Base-by-base conservation (phyloP, 768 basidiomycete species). In the Pilatotrama ljubarskyi region DNA sequence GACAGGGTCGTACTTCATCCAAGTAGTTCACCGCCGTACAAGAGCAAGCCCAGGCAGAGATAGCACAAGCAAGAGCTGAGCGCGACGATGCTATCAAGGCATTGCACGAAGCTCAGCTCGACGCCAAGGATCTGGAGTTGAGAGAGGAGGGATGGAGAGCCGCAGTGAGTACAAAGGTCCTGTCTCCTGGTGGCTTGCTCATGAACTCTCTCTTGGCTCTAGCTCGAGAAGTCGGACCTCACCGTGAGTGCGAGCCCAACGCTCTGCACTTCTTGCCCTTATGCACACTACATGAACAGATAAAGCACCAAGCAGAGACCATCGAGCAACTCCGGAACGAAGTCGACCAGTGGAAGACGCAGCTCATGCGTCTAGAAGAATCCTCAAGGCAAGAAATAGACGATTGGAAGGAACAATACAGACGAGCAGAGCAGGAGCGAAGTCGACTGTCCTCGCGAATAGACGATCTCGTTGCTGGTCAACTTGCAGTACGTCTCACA, bases 371-470 rank as follows among this genome's bases (percentile, higher is more conserved):
- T 26, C 70, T 78, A 26, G 79, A 81, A 51, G 80, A 82, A 53
- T 72, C 77, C 1, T 77, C 79, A 10, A 73, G 77, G 47, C 74
- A 73, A 29, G 79, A 81, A 60, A 82, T 88, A 0, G 77, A 78
- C 53, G 87, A 87, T 65, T 91, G 90, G 90, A 90, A 91, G 70
- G 88, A 89, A 20, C 88, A 90, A 65, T 91, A 89, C 70, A 75
- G 86, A 37, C 83, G 88, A 15, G 86, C 89, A 44, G 88, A 91
- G 61, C 78, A 85, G 55, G 87, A 90, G 57, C 80, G 88, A 55
- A 81, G 79, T 29, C 77, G 78, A 5, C 78, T 90, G 13, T 76
- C 83, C 8, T 78, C 80, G 5, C 78, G 83, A 41, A 69, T 87
- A 10, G 84, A 87, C 44, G 85, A 87, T 54, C 77, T 88, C 2